Percentiles rank a stretch among this genome's conserved stretches.
Evolutionary conservation across 2,329 filamentous ascomycete species (phyloP).

Genomic region (Aspergillus ustus): DNA sequence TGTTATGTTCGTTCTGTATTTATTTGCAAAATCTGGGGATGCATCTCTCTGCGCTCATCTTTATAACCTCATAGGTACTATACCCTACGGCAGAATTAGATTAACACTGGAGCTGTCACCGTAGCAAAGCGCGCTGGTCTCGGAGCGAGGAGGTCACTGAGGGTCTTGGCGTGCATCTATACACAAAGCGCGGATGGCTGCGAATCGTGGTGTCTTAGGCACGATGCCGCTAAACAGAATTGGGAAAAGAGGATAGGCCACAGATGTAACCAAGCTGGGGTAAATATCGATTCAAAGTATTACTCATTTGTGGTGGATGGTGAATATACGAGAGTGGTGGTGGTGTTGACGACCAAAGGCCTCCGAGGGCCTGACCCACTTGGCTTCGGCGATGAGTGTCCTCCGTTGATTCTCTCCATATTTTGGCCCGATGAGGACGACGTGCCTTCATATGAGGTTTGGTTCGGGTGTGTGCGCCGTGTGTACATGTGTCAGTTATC

Average conservation of each 20-base stretch:
- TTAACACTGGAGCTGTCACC: not conserved
- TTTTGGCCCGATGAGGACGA: not conserved
- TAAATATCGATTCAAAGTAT: not conserved
- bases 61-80: not conserved
- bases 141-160: not conserved
- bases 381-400: slow-evolving; percentile 3
- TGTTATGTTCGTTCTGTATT: too few species aligned
- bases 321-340: not conserved
- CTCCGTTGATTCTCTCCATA: not conserved
- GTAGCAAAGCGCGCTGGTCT: not conserved
- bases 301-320: not conserved
- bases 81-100: not conserved
- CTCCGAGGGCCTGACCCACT: not conserved
- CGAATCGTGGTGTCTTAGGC: not conserved
- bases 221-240: not conserved
- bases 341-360: not conserved
- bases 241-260: not conserved
- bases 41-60: not conserved
- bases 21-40: too few species aligned
- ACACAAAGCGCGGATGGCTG: not conserved
- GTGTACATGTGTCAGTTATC: not conserved
- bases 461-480: not conserved
- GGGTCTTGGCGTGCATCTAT: not conserved
- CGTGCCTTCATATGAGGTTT: not conserved
- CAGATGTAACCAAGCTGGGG: not conserved